phyloP scores from a whole-genome alignment of 208 protist species.

The Trypanosoma rangeli region DNA sequence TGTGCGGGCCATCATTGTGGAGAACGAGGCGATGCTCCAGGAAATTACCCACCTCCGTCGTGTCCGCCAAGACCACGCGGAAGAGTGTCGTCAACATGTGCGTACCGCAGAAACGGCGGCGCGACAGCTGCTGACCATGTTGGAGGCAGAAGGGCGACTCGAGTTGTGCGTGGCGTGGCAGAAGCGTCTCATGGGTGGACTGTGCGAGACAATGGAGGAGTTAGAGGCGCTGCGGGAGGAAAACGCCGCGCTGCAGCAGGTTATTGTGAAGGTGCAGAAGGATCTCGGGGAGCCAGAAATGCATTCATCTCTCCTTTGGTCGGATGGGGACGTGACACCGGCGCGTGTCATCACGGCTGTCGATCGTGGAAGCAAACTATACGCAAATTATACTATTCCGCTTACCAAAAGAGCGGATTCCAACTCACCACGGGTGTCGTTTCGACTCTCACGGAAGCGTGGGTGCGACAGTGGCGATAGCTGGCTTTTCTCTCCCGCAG shows the following conservation, averaged over 20 bases:
- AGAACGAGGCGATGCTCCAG: constrained; percentile 53
- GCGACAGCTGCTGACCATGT: constrained; percentile 4
- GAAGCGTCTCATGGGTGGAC: not conserved
- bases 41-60: constrained; percentile 36
- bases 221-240: constrained; percentile 10
- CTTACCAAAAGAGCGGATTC: not conserved
- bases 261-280: constrained; percentile 49
- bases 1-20: constrained; percentile 48
- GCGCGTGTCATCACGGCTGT: constrained; percentile 18
- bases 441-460: constrained; percentile 14
- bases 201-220: constrained; percentile 26
- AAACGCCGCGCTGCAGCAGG: constrained; percentile 39
- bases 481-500: not conserved
- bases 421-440: constrained; percentile 4
- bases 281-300: constrained; percentile 25
- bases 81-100: constrained; percentile 17
- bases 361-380: constrained; percentile 15
- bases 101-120: constrained; percentile 21
- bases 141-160: constrained; percentile 11
- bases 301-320: not conserved
- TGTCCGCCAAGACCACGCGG: constrained; percentile 6
- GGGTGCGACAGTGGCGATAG: constrained; percentile 11
- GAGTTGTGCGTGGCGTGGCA: constrained; percentile 16
- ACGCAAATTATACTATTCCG: constrained; percentile 6
- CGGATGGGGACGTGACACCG: constrained; percentile 21